Evolutionary conservation across 768 basidiomycete species (phyloP).

Genomic region (Gloeophyllum trabeum): DNA sequence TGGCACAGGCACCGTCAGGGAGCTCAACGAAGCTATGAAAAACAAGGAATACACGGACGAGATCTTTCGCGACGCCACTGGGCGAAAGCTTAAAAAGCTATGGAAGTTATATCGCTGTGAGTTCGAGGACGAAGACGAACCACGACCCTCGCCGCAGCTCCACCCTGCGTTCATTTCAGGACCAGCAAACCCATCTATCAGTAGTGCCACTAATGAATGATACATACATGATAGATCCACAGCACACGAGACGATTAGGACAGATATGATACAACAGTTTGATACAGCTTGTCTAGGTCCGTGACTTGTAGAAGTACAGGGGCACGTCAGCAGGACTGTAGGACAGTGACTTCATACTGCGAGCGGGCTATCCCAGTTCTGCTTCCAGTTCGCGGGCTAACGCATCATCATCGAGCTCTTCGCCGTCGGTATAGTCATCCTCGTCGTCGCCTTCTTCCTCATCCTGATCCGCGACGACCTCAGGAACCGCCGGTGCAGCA

Average conservation of each 20-base stretch:
- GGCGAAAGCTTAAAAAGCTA: slow-evolving; percentile 37
- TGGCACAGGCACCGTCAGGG: slow-evolving; percentile 40
- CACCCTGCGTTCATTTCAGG: too few species aligned
- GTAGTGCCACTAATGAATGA: too few species aligned
- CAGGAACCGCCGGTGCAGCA: slow-evolving; percentile 1
- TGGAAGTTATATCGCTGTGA: slow-evolving; percentile 46
- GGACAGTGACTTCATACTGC: too few species aligned
- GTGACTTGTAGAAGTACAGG: neutral
- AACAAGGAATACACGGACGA: slow-evolving; percentile 34
- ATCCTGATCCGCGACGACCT: slow-evolving; percentile 9
- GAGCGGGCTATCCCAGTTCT: slow-evolving; percentile 66
- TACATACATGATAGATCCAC: too few species aligned
- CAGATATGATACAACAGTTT: too few species aligned
- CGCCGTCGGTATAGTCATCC: too few species aligned
- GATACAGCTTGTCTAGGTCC: too few species aligned
- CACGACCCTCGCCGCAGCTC: too few species aligned
- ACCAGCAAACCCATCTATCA: too few species aligned
- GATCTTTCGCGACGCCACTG: slow-evolving; percentile 43
- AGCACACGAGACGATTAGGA: too few species aligned
- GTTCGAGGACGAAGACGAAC: slow-evolving; percentile 15
- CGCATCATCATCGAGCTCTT: slow-evolving; percentile 61
- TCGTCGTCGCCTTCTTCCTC: slow-evolving; percentile 39
- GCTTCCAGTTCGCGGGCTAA: slow-evolving; percentile 73
- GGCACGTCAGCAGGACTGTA: neutral
- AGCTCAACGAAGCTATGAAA: slow-evolving; percentile 46